Conservation (phyloP, 305 asterid species). For the Fraxinus platypoda region DNA sequence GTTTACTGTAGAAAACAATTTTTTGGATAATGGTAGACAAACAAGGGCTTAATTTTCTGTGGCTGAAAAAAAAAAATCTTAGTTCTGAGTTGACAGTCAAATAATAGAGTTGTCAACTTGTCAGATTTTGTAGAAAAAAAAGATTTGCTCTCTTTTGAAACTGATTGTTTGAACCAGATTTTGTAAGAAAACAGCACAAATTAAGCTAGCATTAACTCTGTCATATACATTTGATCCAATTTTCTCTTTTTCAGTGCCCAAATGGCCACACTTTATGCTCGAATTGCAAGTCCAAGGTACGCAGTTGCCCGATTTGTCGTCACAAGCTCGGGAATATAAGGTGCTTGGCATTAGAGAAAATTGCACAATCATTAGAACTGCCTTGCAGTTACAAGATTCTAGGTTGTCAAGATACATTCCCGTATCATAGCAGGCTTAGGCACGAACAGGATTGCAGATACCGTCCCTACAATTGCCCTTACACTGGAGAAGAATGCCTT, state of each 20-base stretch:
- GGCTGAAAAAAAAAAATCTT: not conserved
- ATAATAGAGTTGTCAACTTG: not conserved
- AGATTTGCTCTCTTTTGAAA: not conserved
- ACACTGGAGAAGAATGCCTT: conserved; percentile 76
- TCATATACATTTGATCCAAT: not conserved
- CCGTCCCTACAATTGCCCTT: conserved; percentile 78
- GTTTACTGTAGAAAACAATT: too few species aligned
- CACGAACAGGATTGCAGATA: conserved; percentile 68
- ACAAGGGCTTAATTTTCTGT: not conserved
- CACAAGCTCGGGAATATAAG: conserved; percentile 83
- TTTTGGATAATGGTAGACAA: too few species aligned
- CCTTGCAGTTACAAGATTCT: conserved; percentile 65
- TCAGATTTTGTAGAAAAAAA: not conserved
- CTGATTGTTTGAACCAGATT: not conserved
- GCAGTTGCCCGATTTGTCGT: conserved; percentile 74
- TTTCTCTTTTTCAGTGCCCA: conserved; percentile 57
- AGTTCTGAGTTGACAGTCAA: not conserved
- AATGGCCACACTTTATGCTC: conserved; percentile 86
- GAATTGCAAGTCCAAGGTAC: conserved; percentile 65
- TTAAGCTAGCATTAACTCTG: not conserved
- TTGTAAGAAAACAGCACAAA: not conserved
- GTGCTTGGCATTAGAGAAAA: conserved; percentile 81
- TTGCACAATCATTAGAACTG: conserved; percentile 73
- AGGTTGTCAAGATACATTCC: conserved; percentile 73
- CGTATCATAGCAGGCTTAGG: conserved; percentile 57